Percentiles rank a stretch among this genome's conserved stretches.
Evolutionary conservation across 345 rosid genomes (phyloP).

Genomic region (Camelina sativa): DNA sequence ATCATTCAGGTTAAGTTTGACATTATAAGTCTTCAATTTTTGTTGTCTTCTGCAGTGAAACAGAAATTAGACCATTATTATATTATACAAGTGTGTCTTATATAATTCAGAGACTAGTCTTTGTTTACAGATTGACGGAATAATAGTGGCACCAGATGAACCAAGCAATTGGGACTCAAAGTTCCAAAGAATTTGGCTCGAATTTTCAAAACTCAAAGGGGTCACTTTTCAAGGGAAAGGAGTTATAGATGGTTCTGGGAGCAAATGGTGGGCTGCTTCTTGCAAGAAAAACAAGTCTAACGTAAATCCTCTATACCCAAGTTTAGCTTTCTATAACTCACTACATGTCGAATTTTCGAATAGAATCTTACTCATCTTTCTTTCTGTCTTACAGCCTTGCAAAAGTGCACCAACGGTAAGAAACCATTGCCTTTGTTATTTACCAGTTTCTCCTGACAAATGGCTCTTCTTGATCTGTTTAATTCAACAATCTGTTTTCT

Average conservation of each 20-base stretch:
- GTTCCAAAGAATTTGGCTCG: conserved; percentile 75
- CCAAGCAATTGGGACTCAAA: conserved; percentile 87
- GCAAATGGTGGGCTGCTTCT: conserved; percentile 98
- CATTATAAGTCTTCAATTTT: conserved; percentile 4
- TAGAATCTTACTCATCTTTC: conserved; percentile 39
- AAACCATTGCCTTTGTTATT: conserved; percentile 37
- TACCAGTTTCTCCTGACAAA: background rate
- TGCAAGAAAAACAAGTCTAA: conserved; percentile 94
- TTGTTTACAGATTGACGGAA: conserved; percentile 83
- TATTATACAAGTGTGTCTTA: conserved; percentile 5
- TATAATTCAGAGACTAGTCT: conserved; percentile 10
- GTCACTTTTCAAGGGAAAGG: conserved; percentile 85
- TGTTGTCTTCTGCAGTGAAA: background rate
- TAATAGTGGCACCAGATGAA: conserved; percentile 86
- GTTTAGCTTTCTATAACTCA: conserved; percentile 14
- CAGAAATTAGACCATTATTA: background rate
- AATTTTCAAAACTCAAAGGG: conserved; percentile 74
- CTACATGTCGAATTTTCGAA: background rate
- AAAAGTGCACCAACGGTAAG: conserved; percentile 85
- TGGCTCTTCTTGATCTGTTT: conserved; percentile 20
- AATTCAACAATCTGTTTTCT: conserved; percentile 18
- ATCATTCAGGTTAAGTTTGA: conserved; percentile 68
- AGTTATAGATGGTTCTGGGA: conserved; percentile 93
- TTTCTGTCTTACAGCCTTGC: conserved; percentile 78
- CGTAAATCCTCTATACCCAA: conserved; percentile 47